Evolutionary conservation across 2,329 filamentous ascomycete species (phyloP).

Genomic region (Paecilomyces dactylethromorphus): DNA sequence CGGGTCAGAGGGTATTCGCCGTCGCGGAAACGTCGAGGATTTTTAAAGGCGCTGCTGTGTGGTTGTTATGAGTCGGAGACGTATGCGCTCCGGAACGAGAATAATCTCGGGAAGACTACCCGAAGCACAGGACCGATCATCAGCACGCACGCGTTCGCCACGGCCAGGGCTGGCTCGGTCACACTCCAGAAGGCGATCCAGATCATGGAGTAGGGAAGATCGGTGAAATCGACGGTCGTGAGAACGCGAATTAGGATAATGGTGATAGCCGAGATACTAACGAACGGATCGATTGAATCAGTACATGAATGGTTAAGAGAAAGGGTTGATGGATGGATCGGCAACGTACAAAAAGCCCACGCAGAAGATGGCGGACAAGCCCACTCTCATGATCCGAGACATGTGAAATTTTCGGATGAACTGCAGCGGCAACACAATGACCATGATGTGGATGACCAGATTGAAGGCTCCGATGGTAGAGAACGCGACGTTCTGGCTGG

Average conservation of each 20-base stretch:
- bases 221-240: slow-evolving; percentile 13
- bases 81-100: too few relatives aligned
- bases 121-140: slow-evolving; percentile 13
- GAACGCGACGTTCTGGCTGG: slow-evolving; percentile 15
- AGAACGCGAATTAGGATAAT: slow-evolving; percentile 18
- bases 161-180: slow-evolving; percentile 16
- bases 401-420: slow-evolving; percentile 20
- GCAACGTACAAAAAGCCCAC: slow-evolving; percentile 16
- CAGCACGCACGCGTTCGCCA: slow-evolving; percentile 15
- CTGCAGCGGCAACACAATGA: slow-evolving; percentile 16
- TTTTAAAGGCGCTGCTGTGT: too few relatives aligned
- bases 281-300: too few relatives aligned
- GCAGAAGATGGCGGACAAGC: slow-evolving; percentile 15
- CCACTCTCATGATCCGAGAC: slow-evolving; percentile 14
- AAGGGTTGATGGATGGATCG: not conserved
- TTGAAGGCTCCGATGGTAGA: slow-evolving; percentile 17
- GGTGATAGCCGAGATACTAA: slow-evolving; percentile 17
- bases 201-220: slow-evolving; percentile 16
- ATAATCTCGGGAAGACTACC: too few relatives aligned
- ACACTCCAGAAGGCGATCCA: slow-evolving; percentile 20
- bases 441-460: slow-evolving; percentile 16
- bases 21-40: too few relatives aligned
- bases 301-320: not conserved
- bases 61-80: too few relatives aligned
- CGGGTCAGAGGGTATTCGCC: too few relatives aligned